Evolutionary conservation across 73 alveolate genomes (phyloP).

Genomic region (Paramecium sexaurelia): DNA sequence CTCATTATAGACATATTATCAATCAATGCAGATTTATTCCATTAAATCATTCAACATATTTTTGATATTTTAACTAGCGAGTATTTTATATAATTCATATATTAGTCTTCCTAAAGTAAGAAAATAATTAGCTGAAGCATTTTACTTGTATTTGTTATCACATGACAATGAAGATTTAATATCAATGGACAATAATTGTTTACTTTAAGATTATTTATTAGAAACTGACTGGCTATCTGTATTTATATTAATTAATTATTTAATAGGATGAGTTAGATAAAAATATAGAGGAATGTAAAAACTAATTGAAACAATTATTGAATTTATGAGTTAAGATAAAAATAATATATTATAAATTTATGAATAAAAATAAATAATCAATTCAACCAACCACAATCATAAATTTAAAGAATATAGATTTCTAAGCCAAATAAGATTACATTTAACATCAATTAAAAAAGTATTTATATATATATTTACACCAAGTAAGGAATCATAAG

Average conservation of each 20-base stretch:
- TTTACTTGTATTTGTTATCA: background rate
- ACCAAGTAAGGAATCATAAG: background rate
- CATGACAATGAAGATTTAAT: conserved; percentile 9
- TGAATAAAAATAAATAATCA: background rate
- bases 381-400: background rate
- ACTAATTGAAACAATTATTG: background rate
- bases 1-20: background rate
- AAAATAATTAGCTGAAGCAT: conserved; percentile 41
- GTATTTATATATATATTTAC: background rate
- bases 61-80: conserved; percentile 32
- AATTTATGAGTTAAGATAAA: background rate
- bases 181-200: background rate
- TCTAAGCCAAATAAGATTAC: background rate
- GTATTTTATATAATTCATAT: background rate
- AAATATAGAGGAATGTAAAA: background rate
- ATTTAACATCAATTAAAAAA: background rate
- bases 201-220: background rate
- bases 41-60: background rate
- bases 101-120: background rate
- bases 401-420: background rate
- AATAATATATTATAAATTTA: background rate
- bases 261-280: background rate
- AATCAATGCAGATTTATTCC: background rate
- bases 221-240: conserved; percentile 53
- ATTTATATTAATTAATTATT: background rate